A percentile compares a stretch with the other conserved stretches of the same genome.
Conservation (phyloP, 352 stramenopile genomes). For the Blastocystis sp. region DNA sequence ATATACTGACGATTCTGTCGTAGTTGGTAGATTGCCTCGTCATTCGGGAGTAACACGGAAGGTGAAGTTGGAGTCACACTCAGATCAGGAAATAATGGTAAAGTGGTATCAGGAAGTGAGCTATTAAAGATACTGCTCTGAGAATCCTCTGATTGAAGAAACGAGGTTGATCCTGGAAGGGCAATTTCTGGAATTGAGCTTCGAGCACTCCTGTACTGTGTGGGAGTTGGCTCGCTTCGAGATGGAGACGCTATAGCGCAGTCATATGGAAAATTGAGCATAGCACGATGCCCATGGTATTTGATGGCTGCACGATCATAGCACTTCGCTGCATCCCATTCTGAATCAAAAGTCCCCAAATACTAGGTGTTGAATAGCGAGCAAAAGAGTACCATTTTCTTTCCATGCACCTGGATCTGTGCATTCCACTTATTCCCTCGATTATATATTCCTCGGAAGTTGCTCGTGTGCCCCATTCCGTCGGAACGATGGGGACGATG, state of each 20-base stretch:
- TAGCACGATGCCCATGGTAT: constrained; percentile 2
- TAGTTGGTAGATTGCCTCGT: background rate
- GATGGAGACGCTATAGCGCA: background rate
- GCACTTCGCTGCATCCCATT: constrained; percentile 27
- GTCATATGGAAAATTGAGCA: constrained; percentile 1
- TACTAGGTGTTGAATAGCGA: background rate
- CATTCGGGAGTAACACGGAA: background rate
- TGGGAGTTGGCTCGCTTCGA: background rate
- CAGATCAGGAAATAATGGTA: background rate
- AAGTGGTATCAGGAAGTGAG: background rate
- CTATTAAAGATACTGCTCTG: background rate
- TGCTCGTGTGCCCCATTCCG: background rate
- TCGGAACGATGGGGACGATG: background rate
- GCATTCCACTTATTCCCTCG: constrained; percentile 42
- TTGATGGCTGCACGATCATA: background rate
- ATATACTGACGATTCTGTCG: constrained; percentile 3
- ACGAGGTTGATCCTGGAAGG: background rate
- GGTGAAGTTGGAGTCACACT: background rate
- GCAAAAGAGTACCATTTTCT: background rate
- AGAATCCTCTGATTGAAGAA: background rate
- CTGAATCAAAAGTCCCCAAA: constrained; percentile 39
- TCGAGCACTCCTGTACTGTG: background rate
- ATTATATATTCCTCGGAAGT: constrained; percentile 36
- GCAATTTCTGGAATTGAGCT: background rate
- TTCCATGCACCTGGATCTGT: constrained; percentile 25